Evolutionary conservation across 1,139 yeast species (phyloP), one percentile per base, ranked within the genome.

Genomic region (Yamadazyma kanchanaburiensis): DNA sequence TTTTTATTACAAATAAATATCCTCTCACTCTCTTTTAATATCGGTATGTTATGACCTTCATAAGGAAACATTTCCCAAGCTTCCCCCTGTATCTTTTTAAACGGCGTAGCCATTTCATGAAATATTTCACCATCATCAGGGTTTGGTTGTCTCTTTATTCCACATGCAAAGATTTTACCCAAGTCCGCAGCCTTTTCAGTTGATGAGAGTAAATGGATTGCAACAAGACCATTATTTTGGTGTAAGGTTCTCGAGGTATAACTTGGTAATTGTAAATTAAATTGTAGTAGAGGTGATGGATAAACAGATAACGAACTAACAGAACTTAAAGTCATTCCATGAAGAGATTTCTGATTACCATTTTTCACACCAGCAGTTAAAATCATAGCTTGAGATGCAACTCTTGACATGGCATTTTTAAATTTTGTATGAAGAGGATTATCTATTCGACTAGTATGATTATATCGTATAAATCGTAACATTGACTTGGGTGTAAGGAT

Each of bases 261-360:
- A 5, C 95, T 83, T 0, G 96, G 96, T 16, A 80, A 60, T 55
- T 85, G 94, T 31, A 88, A 62, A 49, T 87, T 88, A 58, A 88
- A 87, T 46, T 84, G 91, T 2, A 88, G 51, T 33, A 85, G 54
- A 2, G 95, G 94, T 10, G 61, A 60, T 0, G 96, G 96, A 31
- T 70, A 65, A 19, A 85, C 72, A 1, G 94, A 77, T 10, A 88
- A 58, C 1, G 95, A 86, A 12, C 86, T 74, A 23, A 85, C 86
- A 0, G 95, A 84, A 2, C 94, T 81, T 3, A 88, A 60, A 0
- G 96, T 85, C 66, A 85, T 77, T 1, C 96, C 96, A 45, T 74
- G 80, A n/a, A 41, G 21, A 8, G 40, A 29, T 21, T 8, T 33
- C 47, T 36, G 15, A 22, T 21, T 10, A 45, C 21, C 22, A 48